Conservation (phyloP, 2,329 filamentous ascomycete genomes). For the Aschersonia sp. region DNA sequence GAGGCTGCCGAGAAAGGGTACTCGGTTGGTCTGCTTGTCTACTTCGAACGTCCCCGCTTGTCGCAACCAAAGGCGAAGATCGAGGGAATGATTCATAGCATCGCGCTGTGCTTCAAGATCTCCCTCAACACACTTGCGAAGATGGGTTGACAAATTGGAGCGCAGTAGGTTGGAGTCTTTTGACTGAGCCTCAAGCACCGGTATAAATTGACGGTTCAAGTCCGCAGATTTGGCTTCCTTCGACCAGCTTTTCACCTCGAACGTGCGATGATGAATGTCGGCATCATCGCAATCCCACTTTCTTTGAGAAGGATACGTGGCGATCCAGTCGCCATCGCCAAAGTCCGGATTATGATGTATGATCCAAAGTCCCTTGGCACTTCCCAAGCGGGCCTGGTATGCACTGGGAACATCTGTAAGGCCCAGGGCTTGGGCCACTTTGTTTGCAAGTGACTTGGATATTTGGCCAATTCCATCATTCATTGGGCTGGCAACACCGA, state of each 20-base stretch:
- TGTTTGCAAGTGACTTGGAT: constrained; percentile 41
- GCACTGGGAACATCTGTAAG: constrained; percentile 42
- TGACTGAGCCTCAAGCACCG: constrained; percentile 49
- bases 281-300: constrained; percentile 46
- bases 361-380: constrained; percentile 66
- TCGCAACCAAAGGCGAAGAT: constrained; percentile 39
- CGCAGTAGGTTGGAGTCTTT: constrained; percentile 28
- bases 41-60: constrained; percentile 19
- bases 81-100: constrained; percentile 32
- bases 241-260: constrained; percentile 42
- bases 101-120: constrained; percentile 37
- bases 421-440: constrained; percentile 34
- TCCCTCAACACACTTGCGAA: constrained; percentile 31
- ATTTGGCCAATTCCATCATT: constrained; percentile 54
- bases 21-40: constrained; percentile 23
- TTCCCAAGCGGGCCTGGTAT: constrained; percentile 56
- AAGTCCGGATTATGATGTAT: constrained; percentile 33
- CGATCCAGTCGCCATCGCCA: constrained; percentile 44
- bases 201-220: constrained; percentile 55
- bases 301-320: constrained; percentile 49
- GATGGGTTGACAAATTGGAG: constrained; percentile 29
- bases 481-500: constrained; percentile 33
- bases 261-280: constrained; percentile 39
- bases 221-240: constrained; percentile 26
- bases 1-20: constrained; percentile 33